Base-by-base conservation (phyloP, 2,329 filamentous ascomycete species). In the Alternaria angustiovoidea region DNA sequence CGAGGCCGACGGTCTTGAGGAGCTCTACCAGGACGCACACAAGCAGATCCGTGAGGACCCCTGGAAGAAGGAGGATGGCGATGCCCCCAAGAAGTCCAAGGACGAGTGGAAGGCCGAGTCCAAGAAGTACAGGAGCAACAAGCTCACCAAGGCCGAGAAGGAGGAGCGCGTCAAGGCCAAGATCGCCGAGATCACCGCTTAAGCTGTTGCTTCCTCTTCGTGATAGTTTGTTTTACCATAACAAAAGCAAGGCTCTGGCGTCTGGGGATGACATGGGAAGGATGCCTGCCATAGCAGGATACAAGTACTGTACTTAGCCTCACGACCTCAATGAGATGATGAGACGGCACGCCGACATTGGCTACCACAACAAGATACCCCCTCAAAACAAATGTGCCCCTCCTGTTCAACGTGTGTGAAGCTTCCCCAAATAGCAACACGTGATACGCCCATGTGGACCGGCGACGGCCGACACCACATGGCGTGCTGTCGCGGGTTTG, bases 31-130 rank as follows among this genome's bases (percentile, higher is more conserved):
- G 65, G 93, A 97, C 81, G 95, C 94, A 69, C 95, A 99, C 89
- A 90, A 91, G 83, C 90, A 91, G 80, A 99, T 99, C 88, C 94
- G 95, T 71, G 94, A 93, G 86, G 92, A 99, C 83, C 95, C 95
- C 79, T 96, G 91, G 88, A 96, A 97, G 91, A 97, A 97, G 90
- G 87, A 84, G 73, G 86, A 88, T 68, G 82, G 85, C 43, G 90
- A 88, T 57, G 91, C 81, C 57, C 84, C 91, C 84, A 94, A 96
- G 90, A 98, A 98, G 92, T 86, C 83, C 86, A 98, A 97, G 91
- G 94, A 94, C 68, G 88, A 97, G 86, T 96, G 92, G 91, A 96
- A 96, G 91, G 87, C 87, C 71, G 93, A 97, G 88, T 93, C 91
- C 81, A 88, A 93, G 87, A 97, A 98, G 89, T 93, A 88, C 91